phyloP scores from a whole-genome alignment of 106 monocot species.

The Amphibolis antarctica region DNA sequence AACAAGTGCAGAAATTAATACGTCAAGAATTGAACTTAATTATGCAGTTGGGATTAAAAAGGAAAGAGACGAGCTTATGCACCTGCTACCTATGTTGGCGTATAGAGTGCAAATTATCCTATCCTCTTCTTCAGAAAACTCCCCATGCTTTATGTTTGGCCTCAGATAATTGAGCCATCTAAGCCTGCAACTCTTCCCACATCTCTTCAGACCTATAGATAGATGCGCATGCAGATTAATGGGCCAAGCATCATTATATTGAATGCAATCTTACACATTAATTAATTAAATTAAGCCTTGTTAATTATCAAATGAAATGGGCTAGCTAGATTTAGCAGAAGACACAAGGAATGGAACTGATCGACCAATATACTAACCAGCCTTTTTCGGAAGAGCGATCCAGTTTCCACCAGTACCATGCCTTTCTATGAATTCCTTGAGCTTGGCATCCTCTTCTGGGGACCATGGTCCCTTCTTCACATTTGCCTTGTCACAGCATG shows the following conservation, averaged over 20 bases:
- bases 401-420: conserved; percentile 79
- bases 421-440: conserved; percentile 73
- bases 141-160: conserved; percentile 77
- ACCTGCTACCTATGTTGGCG: conserved; percentile 70
- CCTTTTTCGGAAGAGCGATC: conserved; percentile 81
- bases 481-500: conserved; percentile 84
- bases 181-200: conserved; percentile 93
- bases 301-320: background rate
- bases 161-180: conserved; percentile 68
- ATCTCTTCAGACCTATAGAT: conserved; percentile 63
- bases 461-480: conserved; percentile 94
- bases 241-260: background rate
- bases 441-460: conserved; percentile 72
- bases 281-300: background rate
- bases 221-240: background rate
- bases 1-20: too few relatives aligned
- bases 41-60: too few relatives aligned
- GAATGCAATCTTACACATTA: background rate
- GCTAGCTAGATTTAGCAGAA: background rate
- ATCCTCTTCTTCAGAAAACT: conserved; percentile 67
- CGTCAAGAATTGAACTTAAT: too few relatives aligned
- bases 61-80: background rate
- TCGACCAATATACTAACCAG: conserved; percentile 23
- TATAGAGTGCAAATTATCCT: conserved; percentile 61
- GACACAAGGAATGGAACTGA: background rate